These are phyloP conservation scores for Bullera alba DNA, from an alignment of 768 basidiomycete species.

Conservation along the genomic window DNA sequence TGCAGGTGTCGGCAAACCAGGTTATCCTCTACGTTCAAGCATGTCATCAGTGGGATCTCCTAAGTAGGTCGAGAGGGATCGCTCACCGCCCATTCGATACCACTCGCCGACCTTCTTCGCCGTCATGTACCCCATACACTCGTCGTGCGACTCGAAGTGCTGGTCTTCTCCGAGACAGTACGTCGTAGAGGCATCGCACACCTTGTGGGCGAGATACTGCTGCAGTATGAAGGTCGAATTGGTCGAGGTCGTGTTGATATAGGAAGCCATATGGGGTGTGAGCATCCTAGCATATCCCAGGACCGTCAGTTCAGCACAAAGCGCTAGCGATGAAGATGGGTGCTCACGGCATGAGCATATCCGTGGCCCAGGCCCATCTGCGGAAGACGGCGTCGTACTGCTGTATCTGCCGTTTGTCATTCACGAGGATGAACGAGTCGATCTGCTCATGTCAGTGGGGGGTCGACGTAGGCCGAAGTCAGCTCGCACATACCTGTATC, in stretches of 20 bases:
- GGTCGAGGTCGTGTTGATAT: conserved; percentile 3
- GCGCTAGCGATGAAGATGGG: background rate
- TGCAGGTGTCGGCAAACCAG: conserved; percentile 21
- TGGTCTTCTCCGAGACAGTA: conserved; percentile 16
- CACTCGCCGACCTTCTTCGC: conserved; percentile 5
- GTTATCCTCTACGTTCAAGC: conserved; percentile 17
- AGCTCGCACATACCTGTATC: conserved; percentile 10
- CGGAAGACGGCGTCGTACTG: conserved; percentile 5
- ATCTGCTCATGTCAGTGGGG: no score
- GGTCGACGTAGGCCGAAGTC: no score
- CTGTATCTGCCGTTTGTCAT: conserved; percentile 7
- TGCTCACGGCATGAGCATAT: conserved; percentile 14
- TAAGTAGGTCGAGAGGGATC: no score
- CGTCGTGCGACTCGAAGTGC: conserved; percentile 20
- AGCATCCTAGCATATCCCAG: conserved; percentile 7
- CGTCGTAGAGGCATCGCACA: conserved; percentile 8
- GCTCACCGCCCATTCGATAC: conserved; percentile 4
- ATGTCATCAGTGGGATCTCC: background rate
- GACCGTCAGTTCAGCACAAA: background rate
- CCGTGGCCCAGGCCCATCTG: conserved; percentile 8
- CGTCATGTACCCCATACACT: conserved; percentile 5
- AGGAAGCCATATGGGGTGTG: conserved; percentile 22
- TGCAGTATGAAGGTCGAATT: conserved; percentile 15
- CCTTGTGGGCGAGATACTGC: conserved; percentile 12
- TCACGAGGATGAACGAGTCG: conserved; percentile 5